Conservation (phyloP, 2,329 filamentous ascomycete genomes). For the Penicillium verrucosum region DNA sequence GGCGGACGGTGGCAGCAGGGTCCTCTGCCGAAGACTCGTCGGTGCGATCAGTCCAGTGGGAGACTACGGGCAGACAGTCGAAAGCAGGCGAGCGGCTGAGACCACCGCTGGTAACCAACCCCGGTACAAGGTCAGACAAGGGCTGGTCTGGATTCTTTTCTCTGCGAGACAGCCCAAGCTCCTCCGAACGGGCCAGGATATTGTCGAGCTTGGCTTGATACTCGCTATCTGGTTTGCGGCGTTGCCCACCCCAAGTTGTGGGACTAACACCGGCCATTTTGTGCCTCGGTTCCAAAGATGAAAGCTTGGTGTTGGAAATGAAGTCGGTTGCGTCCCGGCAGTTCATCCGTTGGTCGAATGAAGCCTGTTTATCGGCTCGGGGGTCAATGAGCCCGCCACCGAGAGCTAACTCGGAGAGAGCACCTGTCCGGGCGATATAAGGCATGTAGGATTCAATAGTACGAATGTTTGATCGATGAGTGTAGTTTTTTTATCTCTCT, state of each 20-base stretch:
- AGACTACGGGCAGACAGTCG: constrained; percentile 9
- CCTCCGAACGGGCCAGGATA: constrained; percentile 10
- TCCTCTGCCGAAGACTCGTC: constrained; percentile 10
- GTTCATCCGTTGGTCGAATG: constrained; percentile 10
- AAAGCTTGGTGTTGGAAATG: constrained; percentile 10
- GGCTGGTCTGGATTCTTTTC: constrained; percentile 1
- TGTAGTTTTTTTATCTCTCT: neutral
- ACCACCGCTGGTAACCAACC: constrained; percentile 9
- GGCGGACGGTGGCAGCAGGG: constrained; percentile 8
- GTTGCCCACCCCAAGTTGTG: neutral
- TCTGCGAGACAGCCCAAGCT: constrained; percentile 2
- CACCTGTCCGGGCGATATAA: constrained; percentile 7
- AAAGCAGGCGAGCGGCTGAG: constrained; percentile 16
- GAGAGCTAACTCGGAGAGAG: constrained; percentile 10
- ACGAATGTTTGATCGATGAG: neutral
- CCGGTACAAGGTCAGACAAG: constrained; percentile 12
- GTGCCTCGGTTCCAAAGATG: constrained; percentile 4
- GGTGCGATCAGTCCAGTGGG: constrained; percentile 13
- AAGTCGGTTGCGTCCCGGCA: constrained; percentile 14
- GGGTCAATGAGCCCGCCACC: constrained; percentile 13
- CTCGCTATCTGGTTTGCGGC: neutral
- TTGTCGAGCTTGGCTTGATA: constrained; percentile 7
- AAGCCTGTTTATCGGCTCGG: constrained; percentile 12
- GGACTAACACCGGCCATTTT: constrained; percentile 6
- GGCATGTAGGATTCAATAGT: constrained; percentile 4